phyloP scores from a whole-genome alignment of 2,329 filamentous ascomycete species.

The Aspergillus intermedius region DNA sequence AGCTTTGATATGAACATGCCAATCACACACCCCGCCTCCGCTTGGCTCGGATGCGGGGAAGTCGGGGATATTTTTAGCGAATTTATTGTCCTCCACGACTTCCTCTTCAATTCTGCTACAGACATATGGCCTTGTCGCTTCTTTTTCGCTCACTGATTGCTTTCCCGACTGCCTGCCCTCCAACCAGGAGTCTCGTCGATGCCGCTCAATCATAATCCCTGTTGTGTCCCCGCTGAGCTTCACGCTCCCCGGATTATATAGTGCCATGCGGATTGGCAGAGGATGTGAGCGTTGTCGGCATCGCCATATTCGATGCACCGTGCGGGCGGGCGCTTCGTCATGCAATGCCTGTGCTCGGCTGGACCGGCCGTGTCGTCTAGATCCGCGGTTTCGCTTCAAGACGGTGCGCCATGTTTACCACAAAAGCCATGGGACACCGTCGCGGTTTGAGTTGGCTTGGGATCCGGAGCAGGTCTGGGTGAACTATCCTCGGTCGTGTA shows the following conservation, averaged over 20 bases:
- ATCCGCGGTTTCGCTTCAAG: constrained; percentile 29
- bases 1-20: background rate
- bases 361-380: constrained; percentile 23
- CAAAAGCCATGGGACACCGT: constrained; percentile 19
- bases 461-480: constrained; percentile 27
- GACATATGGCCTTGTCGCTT: background rate
- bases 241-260: background rate
- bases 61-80: background rate
- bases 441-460: constrained; percentile 26
- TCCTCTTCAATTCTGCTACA: background rate
- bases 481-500: constrained; percentile 23
- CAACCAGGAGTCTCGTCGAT: background rate
- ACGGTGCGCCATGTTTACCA: constrained; percentile 29
- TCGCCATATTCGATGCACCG: constrained; percentile 31
- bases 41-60: background rate
- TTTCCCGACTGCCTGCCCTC: background rate
- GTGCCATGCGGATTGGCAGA: constrained; percentile 26
- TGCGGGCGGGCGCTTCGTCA: constrained; percentile 19
- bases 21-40: background rate
- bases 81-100: background rate
- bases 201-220: background rate
- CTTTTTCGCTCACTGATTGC: background rate
- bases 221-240: background rate
- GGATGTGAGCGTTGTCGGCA: constrained; percentile 30
- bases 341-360: constrained; percentile 25